These are phyloP conservation scores for Cucurbitaria berberidis DNA, from an alignment of 2,329 filamentous ascomycete genomes.

Conservation along the genomic window DNA sequence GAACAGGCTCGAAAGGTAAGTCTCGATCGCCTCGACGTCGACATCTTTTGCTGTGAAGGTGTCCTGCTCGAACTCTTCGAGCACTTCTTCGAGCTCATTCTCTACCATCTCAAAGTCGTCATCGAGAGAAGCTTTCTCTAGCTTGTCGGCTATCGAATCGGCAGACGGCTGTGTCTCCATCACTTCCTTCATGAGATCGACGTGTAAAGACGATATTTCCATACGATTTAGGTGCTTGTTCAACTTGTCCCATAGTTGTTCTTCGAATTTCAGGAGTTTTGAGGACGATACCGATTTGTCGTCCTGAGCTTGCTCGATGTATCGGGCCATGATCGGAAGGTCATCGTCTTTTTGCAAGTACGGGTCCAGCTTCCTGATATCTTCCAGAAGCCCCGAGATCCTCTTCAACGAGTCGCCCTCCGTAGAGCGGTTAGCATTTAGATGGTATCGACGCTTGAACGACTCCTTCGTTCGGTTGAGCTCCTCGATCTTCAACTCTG, in stretches of 20 bases:
- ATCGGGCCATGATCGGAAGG: conserved; percentile 56
- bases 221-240: conserved; percentile 60
- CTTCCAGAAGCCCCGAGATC: conserved; percentile 45
- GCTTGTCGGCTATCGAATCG: conserved; percentile 11
- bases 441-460: conserved; percentile 57
- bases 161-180: conserved; percentile 39
- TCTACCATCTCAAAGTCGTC: conserved; percentile 58
- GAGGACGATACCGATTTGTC: conserved; percentile 60
- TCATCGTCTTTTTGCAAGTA: conserved; percentile 42
- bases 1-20: conserved; percentile 27
- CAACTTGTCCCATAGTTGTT: conserved; percentile 55
- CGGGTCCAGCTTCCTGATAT: conserved; percentile 45
- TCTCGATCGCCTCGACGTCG: conserved; percentile 24
- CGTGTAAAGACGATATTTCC: conserved; percentile 63
- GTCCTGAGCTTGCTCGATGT: conserved; percentile 60
- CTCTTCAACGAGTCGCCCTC: conserved; percentile 37
- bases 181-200: conserved; percentile 54
- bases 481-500: conserved; percentile 59
- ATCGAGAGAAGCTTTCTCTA: conserved; percentile 33
- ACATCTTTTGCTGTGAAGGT: conserved; percentile 23
- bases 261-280: conserved; percentile 56
- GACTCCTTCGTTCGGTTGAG: conserved; percentile 59
- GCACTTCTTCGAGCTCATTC: conserved; percentile 61
- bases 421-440: conserved; percentile 31
- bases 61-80: conserved; percentile 46